phyloP scores from a whole-genome alignment of 2,329 filamentous ascomycete species.

The Alternaria ventricosa region DNA sequence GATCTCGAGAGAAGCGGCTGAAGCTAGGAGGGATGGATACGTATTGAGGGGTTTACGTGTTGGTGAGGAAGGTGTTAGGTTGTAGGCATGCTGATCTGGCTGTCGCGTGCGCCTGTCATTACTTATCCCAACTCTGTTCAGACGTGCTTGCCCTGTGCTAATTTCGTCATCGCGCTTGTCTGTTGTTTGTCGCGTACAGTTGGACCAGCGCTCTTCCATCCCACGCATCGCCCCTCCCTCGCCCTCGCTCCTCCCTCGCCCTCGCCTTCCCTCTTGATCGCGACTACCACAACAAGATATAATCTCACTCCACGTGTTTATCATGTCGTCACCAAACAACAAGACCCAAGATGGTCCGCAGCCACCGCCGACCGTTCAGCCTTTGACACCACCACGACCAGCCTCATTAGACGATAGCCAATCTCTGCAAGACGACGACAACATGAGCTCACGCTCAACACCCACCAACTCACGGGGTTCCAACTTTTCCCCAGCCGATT shows the following conservation, averaged over 20 bases:
- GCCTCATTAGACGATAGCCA: not conserved
- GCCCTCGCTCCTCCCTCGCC: not conserved
- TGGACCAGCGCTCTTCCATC: no score
- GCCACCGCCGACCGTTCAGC: not conserved
- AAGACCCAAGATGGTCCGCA: not conserved
- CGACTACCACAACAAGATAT: not conserved
- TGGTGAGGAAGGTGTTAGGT: conserved; percentile 32
- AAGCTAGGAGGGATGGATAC: conserved; percentile 41
- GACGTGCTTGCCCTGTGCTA: not conserved
- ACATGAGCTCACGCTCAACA: not conserved
- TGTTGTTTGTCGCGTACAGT: conserved; percentile 2
- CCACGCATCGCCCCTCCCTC: not conserved
- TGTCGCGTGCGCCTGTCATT: not conserved
- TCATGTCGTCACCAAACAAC: not conserved
- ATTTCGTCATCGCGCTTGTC: not conserved
- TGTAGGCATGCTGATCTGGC: not conserved
- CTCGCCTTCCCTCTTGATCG: not conserved
- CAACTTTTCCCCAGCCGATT: conserved; percentile 16
- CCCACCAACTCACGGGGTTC: not conserved
- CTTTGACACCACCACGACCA: not conserved
- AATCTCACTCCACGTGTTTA: not conserved
- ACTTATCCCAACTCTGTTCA: not conserved
- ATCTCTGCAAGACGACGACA: not conserved
- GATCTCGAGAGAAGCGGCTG: conserved; percentile 34
- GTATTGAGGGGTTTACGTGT: conserved; percentile 40